phyloP scores from a whole-genome alignment of 2,329 filamentous ascomycete species.

The Colletotrichum graminicola region DNA sequence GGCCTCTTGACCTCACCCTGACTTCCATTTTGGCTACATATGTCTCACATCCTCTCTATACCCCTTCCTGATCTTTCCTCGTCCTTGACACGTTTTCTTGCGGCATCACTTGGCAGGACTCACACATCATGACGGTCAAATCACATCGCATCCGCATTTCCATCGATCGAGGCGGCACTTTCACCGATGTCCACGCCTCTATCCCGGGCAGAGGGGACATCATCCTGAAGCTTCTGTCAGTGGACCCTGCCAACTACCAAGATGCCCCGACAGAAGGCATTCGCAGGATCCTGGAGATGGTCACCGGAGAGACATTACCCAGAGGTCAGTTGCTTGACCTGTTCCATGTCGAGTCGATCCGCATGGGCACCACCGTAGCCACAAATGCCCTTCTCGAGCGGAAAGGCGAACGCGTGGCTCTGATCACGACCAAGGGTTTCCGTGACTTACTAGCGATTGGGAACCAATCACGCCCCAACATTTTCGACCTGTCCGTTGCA shows the following conservation, averaged over 20 bases:
- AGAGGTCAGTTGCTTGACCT: slow-evolving; percentile 52
- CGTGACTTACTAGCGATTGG: slow-evolving; percentile 79
- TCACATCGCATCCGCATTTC: slow-evolving; percentile 50
- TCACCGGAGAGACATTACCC: slow-evolving; percentile 50
- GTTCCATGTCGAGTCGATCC: slow-evolving; percentile 70
- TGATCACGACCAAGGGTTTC: slow-evolving; percentile 80
- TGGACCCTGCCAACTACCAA: slow-evolving; percentile 78
- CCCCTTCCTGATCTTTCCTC: slow-evolving; percentile 9
- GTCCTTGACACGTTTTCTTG: background rate
- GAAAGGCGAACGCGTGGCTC: slow-evolving; percentile 78
- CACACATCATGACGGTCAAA: slow-evolving; percentile 44
- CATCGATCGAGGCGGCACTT: slow-evolving; percentile 62
- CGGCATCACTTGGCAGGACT: slow-evolving; percentile 15
- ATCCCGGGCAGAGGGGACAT: slow-evolving; percentile 75
- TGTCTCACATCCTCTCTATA: slow-evolving; percentile 16
- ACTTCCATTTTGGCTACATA: background rate
- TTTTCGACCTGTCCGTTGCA: slow-evolving; percentile 78
- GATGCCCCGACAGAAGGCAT: slow-evolving; percentile 83
- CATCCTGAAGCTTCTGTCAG: slow-evolving; percentile 78
- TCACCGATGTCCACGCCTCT: slow-evolving; percentile 78
- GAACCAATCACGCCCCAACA: slow-evolving; percentile 78
- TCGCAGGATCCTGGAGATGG: slow-evolving; percentile 58
- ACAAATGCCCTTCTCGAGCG: slow-evolving; percentile 82
- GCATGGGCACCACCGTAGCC: slow-evolving; percentile 85
- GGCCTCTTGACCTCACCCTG: background rate